These are phyloP conservation scores for Pelargonium australe DNA, from an alignment of 441 rosid genomes.

Conservation along the genomic window DNA sequence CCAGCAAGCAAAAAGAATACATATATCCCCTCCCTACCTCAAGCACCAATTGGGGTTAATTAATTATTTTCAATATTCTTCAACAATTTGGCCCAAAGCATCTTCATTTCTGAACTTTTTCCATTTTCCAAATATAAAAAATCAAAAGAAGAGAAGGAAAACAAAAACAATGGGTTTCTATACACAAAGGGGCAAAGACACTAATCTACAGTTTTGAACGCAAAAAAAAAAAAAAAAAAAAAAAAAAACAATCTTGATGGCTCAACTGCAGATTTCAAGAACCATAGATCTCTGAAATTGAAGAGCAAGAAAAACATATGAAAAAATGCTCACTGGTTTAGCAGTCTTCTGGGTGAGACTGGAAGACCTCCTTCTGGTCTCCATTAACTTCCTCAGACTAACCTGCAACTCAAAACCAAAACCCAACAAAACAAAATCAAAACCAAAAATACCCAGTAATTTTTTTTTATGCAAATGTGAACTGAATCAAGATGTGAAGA, in stretches of 20 bases:
- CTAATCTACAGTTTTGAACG: background rate
- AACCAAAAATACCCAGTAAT: background rate
- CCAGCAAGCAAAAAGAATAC: no score
- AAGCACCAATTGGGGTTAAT: background rate
- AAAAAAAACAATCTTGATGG: background rate
- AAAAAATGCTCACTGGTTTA: background rate
- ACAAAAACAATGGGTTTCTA: background rate
- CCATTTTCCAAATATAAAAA: background rate
- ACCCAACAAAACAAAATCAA: background rate
- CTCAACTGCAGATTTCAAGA: background rate
- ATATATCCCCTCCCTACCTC: no score
- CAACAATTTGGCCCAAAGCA: background rate
- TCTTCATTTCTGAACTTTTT: background rate
- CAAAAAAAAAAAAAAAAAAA: no score
- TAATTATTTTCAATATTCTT: background rate
- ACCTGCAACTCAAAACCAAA: background rate
- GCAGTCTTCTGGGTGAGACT: background rate
- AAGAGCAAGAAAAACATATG: background rate
- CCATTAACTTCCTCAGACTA: slow-evolving; percentile 1
- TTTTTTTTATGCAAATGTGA: background rate
- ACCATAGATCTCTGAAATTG: background rate
- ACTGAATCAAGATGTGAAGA: background rate
- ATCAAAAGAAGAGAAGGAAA: background rate
- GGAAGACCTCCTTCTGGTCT: background rate
- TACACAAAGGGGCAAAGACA: background rate